Evolutionary conservation across 768 basidiomycete species (phyloP), one percentile per base, ranked within the genome.

Genomic region (Mycena metata): DNA sequence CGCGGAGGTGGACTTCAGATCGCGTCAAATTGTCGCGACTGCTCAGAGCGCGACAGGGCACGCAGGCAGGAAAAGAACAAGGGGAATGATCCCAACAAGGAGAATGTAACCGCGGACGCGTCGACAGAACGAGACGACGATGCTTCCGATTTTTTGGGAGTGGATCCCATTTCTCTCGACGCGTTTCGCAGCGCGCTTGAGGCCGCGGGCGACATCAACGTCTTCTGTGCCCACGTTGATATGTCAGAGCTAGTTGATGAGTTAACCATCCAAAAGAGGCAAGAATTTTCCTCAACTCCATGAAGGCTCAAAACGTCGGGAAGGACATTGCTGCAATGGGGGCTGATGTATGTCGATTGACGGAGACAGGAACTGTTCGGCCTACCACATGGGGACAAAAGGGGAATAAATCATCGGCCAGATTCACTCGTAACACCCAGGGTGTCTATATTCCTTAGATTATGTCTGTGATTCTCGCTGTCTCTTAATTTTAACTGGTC

Each of bases 281-380:
- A 5, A 46, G 36, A 45, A 47, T 60, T 2, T 60, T 47, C 19
- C 58, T 60, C 30, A 60, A 49, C 30, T 60, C 58, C 5, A 60
- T 60, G 43, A 47, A 46, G 19, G 58, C 58, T 41, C 26, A 60
- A 21, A 60, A 60, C 21, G 47, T 60, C 8, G 58, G 58, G 36
- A 30, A 45, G 46, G 45, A 60, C 47, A 43, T 60, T 36, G 54
- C n/a, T 13, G n/a, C 21, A 42, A 56, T 56, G 54, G 54, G 6
- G 11, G 8, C n/a, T 11, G 54, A 56, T 41, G 54, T 56, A 10
- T 35, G 54, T 42, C n/a, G n/a, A 39, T 23, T 41, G 7, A 56
- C 54, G 2, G 36, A 36, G 36, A 30, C 33, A 23, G 35, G 35
- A 26, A 21, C 36, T n/a, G 36, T 30, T 9, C 39, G 35, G 19